Evolutionary conservation across 176 grass and related monocot species (phyloP).

Genomic region (Elaeis guineensis): DNA sequence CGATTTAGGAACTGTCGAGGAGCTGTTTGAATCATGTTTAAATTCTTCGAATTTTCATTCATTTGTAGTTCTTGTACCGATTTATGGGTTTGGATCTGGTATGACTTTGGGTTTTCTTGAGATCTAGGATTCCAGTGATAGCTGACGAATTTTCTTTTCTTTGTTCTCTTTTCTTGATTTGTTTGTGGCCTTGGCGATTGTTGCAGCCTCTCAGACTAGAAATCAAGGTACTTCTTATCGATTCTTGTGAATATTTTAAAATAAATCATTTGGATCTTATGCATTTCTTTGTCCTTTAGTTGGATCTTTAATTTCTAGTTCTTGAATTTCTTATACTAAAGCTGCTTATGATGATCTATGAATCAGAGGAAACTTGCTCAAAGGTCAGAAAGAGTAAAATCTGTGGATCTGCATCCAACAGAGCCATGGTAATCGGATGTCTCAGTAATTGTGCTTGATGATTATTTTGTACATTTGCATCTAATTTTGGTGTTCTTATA

Average conservation of each 20-base stretch:
- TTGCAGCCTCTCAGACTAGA: constrained; percentile 97
- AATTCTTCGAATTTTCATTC: constrained; percentile 1
- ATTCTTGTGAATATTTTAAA: constrained; percentile 15
- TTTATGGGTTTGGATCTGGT: not conserved
- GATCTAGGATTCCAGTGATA: constrained; percentile 53
- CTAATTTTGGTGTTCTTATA: too few relatives aligned
- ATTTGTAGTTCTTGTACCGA: constrained; percentile 6
- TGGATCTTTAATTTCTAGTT: not conserved
- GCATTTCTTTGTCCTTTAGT: too few relatives aligned
- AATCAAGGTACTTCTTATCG: constrained; percentile 71
- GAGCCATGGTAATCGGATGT: constrained; percentile 77
- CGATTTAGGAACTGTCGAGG: too few relatives aligned
- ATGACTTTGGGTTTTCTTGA: constrained; percentile 6
- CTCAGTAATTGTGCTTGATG: not conserved
- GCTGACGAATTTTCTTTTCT: constrained; percentile 8
- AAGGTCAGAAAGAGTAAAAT: constrained; percentile 92
- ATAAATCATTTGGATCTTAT: too few relatives aligned
- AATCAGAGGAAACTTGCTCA: constrained; percentile 93
- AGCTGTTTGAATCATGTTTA: not conserved
- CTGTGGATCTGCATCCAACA: constrained; percentile 93
- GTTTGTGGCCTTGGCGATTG: constrained; percentile 22
- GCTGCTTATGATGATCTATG: constrained; percentile 20
- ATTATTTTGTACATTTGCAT: too few relatives aligned
- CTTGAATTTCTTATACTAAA: constrained; percentile 9
- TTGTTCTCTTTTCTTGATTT: constrained; percentile 21